A percentile compares a stretch with the other conserved stretches of the same genome.
These are phyloP conservation scores for Calophaca sinica DNA, from an alignment of 306 rosid genomes.

Conservation along the genomic window DNA sequence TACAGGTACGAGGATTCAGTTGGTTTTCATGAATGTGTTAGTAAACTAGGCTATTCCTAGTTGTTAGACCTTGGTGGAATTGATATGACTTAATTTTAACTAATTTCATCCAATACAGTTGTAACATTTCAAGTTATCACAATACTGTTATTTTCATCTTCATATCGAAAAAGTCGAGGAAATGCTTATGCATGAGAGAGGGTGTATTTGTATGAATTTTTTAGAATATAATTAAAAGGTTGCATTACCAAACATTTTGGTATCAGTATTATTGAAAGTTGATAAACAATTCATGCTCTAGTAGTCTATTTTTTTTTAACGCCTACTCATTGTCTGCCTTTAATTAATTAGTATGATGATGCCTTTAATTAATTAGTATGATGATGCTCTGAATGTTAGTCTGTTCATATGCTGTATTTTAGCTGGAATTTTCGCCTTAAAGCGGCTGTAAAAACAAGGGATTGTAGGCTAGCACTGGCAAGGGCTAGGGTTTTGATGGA, in stretches of 20 bases:
- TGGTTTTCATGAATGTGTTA: constrained; percentile 15
- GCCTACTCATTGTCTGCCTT: too few relatives aligned
- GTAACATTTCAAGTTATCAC: constrained; percentile 7
- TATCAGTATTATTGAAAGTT: background rate
- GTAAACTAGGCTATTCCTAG: constrained; percentile 21
- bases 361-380: background rate
- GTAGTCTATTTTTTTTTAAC: background rate
- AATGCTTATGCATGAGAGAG: background rate
- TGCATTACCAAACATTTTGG: constrained; percentile 9
- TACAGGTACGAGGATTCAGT: constrained; percentile 71
- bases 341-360: background rate
- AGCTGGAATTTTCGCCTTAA: background rate
- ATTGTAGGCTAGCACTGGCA: background rate
- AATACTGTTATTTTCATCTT: background rate
- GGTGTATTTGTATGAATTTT: background rate
- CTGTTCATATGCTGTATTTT: background rate
- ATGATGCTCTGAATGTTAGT: constrained; percentile 8
- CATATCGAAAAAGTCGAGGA: constrained; percentile 4
- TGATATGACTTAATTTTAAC: constrained; percentile 14
- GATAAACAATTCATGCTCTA: constrained; percentile 2
- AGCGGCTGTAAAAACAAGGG: background rate
- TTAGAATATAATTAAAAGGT: background rate
- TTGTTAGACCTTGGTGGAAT: constrained; percentile 26
- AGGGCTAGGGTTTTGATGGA: constrained; percentile 11
- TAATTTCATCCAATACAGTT: background rate